Conservation (phyloP, 208 protist species). For the Crithidia fasciculata region DNA sequence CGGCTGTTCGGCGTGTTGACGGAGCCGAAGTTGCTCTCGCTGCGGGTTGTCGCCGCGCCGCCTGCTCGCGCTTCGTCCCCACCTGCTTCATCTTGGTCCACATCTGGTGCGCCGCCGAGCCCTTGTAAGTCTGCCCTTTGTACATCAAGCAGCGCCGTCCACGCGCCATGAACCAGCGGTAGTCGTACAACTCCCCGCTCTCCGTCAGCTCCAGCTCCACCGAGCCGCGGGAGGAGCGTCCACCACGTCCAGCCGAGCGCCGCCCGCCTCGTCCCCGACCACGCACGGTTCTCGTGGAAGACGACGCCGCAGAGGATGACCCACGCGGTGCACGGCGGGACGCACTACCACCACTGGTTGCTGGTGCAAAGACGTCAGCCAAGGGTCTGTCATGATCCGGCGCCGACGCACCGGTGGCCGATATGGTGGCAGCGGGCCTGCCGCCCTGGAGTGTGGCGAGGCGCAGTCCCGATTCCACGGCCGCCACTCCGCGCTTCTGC, state of each 20-base stretch:
- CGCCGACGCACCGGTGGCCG: neutral
- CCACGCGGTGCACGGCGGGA: neutral
- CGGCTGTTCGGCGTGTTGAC: neutral
- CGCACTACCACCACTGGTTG: too few species aligned
- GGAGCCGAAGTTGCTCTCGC: neutral
- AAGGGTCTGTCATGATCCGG: neutral
- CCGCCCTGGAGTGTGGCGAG: conserved; percentile 14
- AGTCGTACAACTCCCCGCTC: conserved; percentile 48
- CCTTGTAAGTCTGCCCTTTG: conserved; percentile 63
- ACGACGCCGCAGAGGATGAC: neutral
- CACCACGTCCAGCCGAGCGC: neutral
- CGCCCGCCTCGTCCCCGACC: neutral
- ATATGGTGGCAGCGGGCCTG: neutral
- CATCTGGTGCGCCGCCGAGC: conserved; percentile 58
- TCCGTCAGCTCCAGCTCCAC: conserved; percentile 35
- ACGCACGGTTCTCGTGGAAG: neutral
- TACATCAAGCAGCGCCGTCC: conserved; percentile 75
- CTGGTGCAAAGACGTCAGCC: neutral
- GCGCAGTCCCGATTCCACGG: conserved; percentile 21
- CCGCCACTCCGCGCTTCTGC: conserved; percentile 21
- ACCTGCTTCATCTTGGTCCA: conserved; percentile 68
- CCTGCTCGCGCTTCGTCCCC: neutral
- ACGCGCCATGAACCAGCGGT: conserved; percentile 65
- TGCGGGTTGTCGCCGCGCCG: too few species aligned
- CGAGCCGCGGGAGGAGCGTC: neutral